Evolutionary conservation across 352 stramenopile species (phyloP), one percentile per base, ranked within the genome.

Genomic region (Phytopythium montanum): DNA sequence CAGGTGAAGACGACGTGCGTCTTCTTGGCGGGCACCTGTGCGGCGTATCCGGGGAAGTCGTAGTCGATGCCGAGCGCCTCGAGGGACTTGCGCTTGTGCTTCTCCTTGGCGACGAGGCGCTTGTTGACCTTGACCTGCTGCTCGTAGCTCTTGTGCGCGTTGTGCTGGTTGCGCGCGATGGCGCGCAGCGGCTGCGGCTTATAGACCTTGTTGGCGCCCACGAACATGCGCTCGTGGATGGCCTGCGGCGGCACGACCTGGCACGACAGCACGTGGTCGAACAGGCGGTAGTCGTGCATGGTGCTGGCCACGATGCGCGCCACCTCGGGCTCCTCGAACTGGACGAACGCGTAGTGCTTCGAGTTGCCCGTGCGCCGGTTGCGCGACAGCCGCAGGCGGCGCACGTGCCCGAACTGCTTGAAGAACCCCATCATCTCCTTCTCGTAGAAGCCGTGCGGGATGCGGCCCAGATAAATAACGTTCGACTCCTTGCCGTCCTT

Each of bases 381-480:
- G 52, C 97, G 92, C 57, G 88, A 98, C 16, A 99, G 65, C n/a
- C 93, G 81, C 54, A 98, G 79, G 54, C 88, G 82, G 19, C 73
- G 78, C 28, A 99, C 90, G 29, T 85, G 72, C 60, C 97, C 97
- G 64, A 99, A 99, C 77, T 99, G 96, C 59, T 93, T 88, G 54
- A 99, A 96, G 79, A 99, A 99, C 21, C 81, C 88, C 44, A 77
- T 70, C 67, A 99, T 94, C 76, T 99, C 88, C 64, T 92, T 85
- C 80, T 99, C 97, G 84, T 98, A 98, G 62, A 99, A 99, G 34
- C 94, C 92, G 69, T 95, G 81, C 29, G 96, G 95, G 64, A 99
- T 79, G 81, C 98, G 96, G 25, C 96, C 95, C 54, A 99, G 81
- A 83, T 99, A 99, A 74, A 99, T 94, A 75, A 99, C 95, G 54